phyloP scores from a whole-genome alignment of 2,329 filamentous ascomycete genomes.

The Paradendryphiella salina region DNA sequence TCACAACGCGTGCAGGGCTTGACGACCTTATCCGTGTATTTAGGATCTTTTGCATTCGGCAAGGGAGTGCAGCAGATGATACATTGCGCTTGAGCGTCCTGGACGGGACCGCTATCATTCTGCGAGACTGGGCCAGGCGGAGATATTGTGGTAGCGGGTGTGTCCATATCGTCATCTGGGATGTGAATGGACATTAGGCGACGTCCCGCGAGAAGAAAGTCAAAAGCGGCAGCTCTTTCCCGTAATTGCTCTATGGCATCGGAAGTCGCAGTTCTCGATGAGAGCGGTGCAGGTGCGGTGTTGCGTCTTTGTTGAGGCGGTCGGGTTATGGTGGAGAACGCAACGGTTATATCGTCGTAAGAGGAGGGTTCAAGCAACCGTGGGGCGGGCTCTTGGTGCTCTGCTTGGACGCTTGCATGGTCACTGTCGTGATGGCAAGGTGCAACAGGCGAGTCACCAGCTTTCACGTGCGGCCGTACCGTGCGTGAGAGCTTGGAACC shows the following conservation, averaged over 20 bases:
- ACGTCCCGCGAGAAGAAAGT: constrained; percentile 10
- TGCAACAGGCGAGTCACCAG: constrained; percentile 20
- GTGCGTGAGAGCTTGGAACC: constrained; percentile 35
- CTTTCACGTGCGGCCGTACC: constrained; percentile 23
- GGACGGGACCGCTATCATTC: background rate
- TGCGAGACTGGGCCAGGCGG: background rate
- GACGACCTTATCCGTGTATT: constrained; percentile 11
- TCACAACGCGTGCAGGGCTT: constrained; percentile 42
- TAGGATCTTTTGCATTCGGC: constrained; percentile 11
- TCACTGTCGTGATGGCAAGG: constrained; percentile 18
- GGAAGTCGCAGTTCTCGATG: background rate
- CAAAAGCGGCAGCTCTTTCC: constrained; percentile 2
- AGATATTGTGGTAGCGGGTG: background rate
- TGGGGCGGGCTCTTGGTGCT: constrained; percentile 13
- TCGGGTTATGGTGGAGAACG: background rate
- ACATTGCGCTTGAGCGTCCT: constrained; percentile 18
- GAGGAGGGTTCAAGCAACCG: background rate
- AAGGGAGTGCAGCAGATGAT: constrained; percentile 28
- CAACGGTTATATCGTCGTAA: constrained; percentile 17
- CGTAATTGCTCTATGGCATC: background rate
- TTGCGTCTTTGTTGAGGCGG: constrained; percentile 14
- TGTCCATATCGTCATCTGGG: background rate
- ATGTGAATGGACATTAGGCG: constrained; percentile 15
- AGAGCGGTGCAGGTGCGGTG: constrained; percentile 14
- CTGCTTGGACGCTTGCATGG: constrained; percentile 12